Percentiles rank a stretch among this genome's conserved stretches.
Evolutionary conservation across 306 rosid genomes (phyloP).

Genomic region (Parietaria judaica): DNA sequence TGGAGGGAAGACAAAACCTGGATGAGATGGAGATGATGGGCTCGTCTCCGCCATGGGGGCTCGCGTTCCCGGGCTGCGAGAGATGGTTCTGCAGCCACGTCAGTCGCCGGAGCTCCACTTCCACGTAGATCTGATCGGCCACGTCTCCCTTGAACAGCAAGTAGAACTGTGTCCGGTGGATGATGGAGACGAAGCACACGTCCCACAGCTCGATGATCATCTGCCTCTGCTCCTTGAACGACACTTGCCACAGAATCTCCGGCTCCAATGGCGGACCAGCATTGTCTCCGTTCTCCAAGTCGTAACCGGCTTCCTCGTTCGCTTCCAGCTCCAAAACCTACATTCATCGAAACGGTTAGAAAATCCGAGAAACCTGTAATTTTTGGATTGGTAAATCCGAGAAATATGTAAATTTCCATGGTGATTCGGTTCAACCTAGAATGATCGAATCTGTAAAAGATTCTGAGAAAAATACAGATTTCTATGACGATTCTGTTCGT

Average conservation of each 20-base stretch:
- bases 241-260: conserved; percentile 73
- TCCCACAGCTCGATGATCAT: conserved; percentile 91
- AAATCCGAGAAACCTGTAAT: neutral
- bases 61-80: conserved; percentile 80
- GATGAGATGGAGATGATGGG: conserved; percentile 80
- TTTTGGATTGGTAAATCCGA: neutral
- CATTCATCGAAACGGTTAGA: neutral
- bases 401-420: neutral
- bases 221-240: conserved; percentile 74
- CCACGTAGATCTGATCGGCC: conserved; percentile 93
- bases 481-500: neutral
- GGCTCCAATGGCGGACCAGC: conserved; percentile 45
- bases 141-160: conserved; percentile 88
- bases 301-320: conserved; percentile 83
- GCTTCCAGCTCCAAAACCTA: conserved; percentile 98
- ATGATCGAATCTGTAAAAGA: too few species aligned
- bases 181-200: conserved; percentile 79
- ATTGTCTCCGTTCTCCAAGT: conserved; percentile 56
- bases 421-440: neutral
- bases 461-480: too few species aligned
- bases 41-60: conserved; percentile 81
- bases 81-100: conserved; percentile 93
- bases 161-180: conserved; percentile 93
- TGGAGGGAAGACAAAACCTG: conserved; percentile 37
- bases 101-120: conserved; percentile 91